Percentiles rank a stretch among this genome's conserved stretches.
These are phyloP conservation scores for Aspergillus sojae DNA, from an alignment of 2,329 filamentous ascomycete genomes.

Conservation along the genomic window DNA sequence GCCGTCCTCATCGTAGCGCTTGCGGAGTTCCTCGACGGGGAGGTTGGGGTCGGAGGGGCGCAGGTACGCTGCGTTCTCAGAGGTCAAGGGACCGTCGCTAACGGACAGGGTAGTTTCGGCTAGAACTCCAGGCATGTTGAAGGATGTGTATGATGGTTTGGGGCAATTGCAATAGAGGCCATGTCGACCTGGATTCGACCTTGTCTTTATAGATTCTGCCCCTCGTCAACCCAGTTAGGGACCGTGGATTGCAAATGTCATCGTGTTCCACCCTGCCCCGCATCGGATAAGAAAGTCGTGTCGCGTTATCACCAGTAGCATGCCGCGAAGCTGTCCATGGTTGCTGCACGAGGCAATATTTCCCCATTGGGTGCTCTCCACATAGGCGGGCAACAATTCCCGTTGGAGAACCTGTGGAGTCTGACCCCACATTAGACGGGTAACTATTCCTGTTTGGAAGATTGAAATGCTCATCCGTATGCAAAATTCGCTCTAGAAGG, in stretches of 20 bases:
- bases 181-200: not conserved
- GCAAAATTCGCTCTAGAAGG: not conserved
- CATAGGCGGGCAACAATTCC: slow-evolving; percentile 5
- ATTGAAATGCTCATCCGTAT: no score
- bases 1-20: slow-evolving; percentile 52
- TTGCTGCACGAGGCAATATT: slow-evolving; percentile 7
- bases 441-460: slow-evolving; percentile 3
- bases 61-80: slow-evolving; percentile 48
- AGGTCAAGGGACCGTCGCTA: slow-evolving; percentile 51
- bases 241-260: not conserved
- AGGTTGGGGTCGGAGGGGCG: slow-evolving; percentile 47
- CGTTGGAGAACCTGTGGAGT: not conserved
- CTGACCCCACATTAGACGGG: not conserved
- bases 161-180: not conserved
- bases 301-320: not conserved
- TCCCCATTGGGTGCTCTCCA: slow-evolving; percentile 4
- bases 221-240: not conserved
- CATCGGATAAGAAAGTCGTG: not conserved
- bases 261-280: not conserved
- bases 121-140: slow-evolving; percentile 18
- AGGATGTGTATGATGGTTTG: not conserved
- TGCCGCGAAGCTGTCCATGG: not conserved
- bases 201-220: not conserved
- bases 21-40: slow-evolving; percentile 53
- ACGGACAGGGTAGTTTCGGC: slow-evolving; percentile 30